Evolutionary conservation across 2,329 filamentous ascomycete species (phyloP), one percentile per base, ranked within the genome.

Genomic region (Cladosporium sp.): DNA sequence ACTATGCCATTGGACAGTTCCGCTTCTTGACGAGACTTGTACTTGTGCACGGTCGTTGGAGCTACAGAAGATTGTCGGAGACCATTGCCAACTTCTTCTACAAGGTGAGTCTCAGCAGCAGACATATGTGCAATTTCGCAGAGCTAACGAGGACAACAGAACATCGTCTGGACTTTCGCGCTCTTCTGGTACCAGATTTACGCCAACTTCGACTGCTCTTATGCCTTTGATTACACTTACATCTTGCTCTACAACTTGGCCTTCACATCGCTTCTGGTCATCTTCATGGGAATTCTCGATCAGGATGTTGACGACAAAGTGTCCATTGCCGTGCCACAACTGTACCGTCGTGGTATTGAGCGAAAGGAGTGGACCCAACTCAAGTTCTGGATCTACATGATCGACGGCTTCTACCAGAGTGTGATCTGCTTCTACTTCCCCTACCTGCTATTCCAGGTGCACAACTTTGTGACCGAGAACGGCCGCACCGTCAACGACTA

Each of bases 71-170:
- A 66, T 78, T 99, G 72, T 91, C 88, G 28, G 94, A 99, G 77
- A 90, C 88, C 47, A 97, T 95, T 68, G 91, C 91, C 73, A 99
- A 99, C 74, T 99, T 99, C 81, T 99, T 99, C 80, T 99, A 97
- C 84, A 99, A 99, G 78, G 83, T 85, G 71, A 68, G 76, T 62
- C 12, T 37, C 12, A 35, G 36, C 36, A 4, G 36, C 25, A 48
- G 17, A 42, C 36, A 7, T 19, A 24, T 36, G 20, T 22, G n/a
- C 10, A 35, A 36, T 5, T 35, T 15, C 42, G 17, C 3, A 39
- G 17, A 13, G 13, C 44, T 15, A 8, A 36, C 39, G 3, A 44
- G 10, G 36, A 19, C 13, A 32, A 24, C 58, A 87, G 88, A 99
- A 97, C 78, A 89, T 99, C 75, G 88, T 97, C 53, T 99, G 94